Evolutionary conservation across 768 basidiomycete genomes (phyloP), one percentile per base, ranked within the genome.

Genomic region (Lactifluus hygrophoroides): DNA sequence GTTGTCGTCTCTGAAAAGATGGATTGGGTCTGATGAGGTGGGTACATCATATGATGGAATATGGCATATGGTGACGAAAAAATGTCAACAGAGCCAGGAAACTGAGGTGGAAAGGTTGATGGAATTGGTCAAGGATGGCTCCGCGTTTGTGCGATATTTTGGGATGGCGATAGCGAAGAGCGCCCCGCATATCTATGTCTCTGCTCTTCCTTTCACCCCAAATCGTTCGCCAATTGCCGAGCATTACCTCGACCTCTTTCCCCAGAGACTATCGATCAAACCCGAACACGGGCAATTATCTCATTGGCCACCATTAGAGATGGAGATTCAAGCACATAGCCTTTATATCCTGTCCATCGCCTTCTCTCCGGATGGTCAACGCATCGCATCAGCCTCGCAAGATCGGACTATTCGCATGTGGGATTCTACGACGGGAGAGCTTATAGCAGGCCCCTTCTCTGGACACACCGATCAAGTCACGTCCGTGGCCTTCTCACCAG

Each of bases 301-400:
- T 10, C 32, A 40, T 40, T 53, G 52, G 38, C 52, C 38, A 19
- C 3, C 42, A 19, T 40, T 17, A 2, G 37, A 42, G 37, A 19
- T 40, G 25, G 16, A n/a, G 21, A 44, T 42, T 44, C 16, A 27
- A 17, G 14, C n/a, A 8, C n/a, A 8, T 19, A 28, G 17, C 14
- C 5, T 4, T 11, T 2, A 8, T 1, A 51, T 19, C 13, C 0
- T 0, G 5, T 47, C 28, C 16, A 17, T 58, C 5, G 61, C 61
- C 2, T 11, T 50, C 53, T 62, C 64, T 17, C 43, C 32, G 13
- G 40, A 64, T 23, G 62, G 62, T 14, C 28, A 35, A 16, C 32
- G 34, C 17, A 52, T 52, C 52, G 61, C 30, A 17, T 62, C 37
- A 34, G 61, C 28, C 2, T 32, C 32, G 32, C 5, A 5, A 5